phyloP scores from a whole-genome alignment of 2,329 filamentous ascomycete genomes.

The Stachybotrys echinatus region DNA sequence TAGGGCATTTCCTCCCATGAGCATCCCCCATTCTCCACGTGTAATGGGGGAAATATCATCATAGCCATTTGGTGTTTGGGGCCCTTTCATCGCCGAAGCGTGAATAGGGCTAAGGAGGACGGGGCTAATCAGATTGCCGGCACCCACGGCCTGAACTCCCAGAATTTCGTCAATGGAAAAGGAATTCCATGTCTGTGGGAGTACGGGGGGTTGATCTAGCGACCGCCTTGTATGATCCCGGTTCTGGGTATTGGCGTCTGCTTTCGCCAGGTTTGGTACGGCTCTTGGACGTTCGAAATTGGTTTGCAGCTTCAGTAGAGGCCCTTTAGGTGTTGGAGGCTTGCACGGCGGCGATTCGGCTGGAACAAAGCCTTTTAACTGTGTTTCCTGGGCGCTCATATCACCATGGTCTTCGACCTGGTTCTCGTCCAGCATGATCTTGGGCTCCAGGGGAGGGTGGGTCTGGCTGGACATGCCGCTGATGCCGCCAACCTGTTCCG shows the following conservation, averaged over 20 bases:
- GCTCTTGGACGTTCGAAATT: constrained; percentile 24
- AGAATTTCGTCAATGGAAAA: neutral
- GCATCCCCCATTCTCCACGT: constrained; percentile 56
- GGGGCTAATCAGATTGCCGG: neutral
- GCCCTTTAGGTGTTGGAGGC: constrained; percentile 19
- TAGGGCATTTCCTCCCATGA: constrained; percentile 46
- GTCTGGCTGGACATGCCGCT: constrained; percentile 15
- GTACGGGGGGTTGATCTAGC: neutral
- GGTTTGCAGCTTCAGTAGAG: constrained; percentile 37
- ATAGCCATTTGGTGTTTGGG: constrained; percentile 52
- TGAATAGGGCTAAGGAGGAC: constrained; percentile 13
- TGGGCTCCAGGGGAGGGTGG: constrained; percentile 13
- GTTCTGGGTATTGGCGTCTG: neutral
- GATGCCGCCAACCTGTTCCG: constrained; percentile 39
- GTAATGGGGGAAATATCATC: constrained; percentile 60
- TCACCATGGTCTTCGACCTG: constrained; percentile 15
- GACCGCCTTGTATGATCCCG: neutral
- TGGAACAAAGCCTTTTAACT: neutral
- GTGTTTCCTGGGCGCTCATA: neutral
- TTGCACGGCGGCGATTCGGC: constrained; percentile 5
- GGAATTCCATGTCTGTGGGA: constrained; percentile 9
- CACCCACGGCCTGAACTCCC: neutral
- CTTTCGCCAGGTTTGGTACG: neutral
- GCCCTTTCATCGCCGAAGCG: constrained; percentile 28
- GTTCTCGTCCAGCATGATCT: constrained; percentile 13